Conservation (phyloP, 2,329 filamentous ascomycete species). For the Bipolaris gigantea region DNA sequence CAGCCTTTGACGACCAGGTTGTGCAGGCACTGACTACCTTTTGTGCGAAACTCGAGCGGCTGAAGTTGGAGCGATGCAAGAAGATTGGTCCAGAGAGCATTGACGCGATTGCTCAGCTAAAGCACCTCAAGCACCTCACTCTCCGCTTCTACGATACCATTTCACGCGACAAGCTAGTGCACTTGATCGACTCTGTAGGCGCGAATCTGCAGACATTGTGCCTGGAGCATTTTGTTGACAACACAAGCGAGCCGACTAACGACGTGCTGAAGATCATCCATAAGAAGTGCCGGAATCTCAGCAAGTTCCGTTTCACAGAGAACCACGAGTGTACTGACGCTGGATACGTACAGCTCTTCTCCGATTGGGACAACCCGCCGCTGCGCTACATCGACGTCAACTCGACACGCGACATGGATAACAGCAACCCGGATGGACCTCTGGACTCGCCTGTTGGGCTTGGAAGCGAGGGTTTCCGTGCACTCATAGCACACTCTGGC, state of each 20-base stretch:
- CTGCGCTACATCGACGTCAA: conserved; percentile 74
- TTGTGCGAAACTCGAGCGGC: conserved; percentile 69
- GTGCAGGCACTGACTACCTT: conserved; percentile 62
- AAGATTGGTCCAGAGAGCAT: conserved; percentile 69
- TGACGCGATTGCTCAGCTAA: conserved; percentile 63
- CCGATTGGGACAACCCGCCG: conserved; percentile 71
- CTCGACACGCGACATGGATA: conserved; percentile 76
- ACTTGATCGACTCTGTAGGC: conserved; percentile 66
- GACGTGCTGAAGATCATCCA: conserved; percentile 70
- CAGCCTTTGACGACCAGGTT: conserved; percentile 73
- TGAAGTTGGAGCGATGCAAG: conserved; percentile 84
- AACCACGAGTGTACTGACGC: conserved; percentile 75
- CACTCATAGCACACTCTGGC: conserved; percentile 84
- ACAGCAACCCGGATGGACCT: conserved; percentile 65
- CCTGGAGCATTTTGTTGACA: conserved; percentile 66
- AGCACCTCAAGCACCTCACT: conserved; percentile 72
- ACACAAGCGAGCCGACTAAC: conserved; percentile 60
- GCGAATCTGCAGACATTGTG: conserved; percentile 73
- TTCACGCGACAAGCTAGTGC: conserved; percentile 59
- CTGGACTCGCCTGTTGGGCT: conserved; percentile 67
- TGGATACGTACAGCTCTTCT: conserved; percentile 74
- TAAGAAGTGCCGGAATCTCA: conserved; percentile 65
- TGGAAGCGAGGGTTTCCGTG: conserved; percentile 73
- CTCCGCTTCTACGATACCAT: conserved; percentile 66
- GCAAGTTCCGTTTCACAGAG: conserved; percentile 79